A percentile compares a stretch with the other conserved stretches of the same genome.
phyloP scores from a whole-genome alignment of 768 basidiomycete species.

The Leccinum obscurum region DNA sequence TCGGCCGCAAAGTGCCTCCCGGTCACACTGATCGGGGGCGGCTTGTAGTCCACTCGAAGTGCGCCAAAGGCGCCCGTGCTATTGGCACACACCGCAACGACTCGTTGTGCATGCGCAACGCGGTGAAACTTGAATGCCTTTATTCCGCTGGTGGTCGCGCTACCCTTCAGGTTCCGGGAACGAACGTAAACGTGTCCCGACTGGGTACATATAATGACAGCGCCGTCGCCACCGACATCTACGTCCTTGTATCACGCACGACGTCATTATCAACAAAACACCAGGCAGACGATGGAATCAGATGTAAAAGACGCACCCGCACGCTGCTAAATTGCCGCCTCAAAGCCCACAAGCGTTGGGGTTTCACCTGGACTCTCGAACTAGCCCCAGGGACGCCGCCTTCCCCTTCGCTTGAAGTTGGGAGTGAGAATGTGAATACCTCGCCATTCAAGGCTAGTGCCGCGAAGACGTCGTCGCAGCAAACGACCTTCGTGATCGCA shows the following conservation, averaged over 20 bases:
- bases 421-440: conserved; percentile 76
- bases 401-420: conserved; percentile 34
- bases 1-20: conserved; percentile 67
- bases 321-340: conserved; percentile 86
- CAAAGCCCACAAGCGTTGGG: conserved; percentile 90
- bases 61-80: conserved; percentile 88
- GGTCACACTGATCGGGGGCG: conserved; percentile 50
- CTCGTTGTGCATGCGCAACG: conserved; percentile 81
- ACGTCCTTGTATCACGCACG: conserved; percentile 59
- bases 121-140: conserved; percentile 79
- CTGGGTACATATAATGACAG: conserved; percentile 88
- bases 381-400: conserved; percentile 9
- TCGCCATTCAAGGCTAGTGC: conserved; percentile 88
- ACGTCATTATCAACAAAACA: conserved; percentile 1
- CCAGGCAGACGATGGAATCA: not conserved
- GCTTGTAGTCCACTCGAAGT: conserved; percentile 69
- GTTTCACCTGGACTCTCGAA: conserved; percentile 47
- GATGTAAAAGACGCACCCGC: conserved; percentile 43
- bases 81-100: conserved; percentile 80
- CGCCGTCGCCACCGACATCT: conserved; percentile 83
- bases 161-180: conserved; percentile 46
- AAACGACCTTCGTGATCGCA: conserved; percentile 75
- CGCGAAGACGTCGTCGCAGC: conserved; percentile 78
- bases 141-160: conserved; percentile 23
- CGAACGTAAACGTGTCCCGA: conserved; percentile 94